Percentiles rank a stretch among this genome's conserved stretches.
Conservation (phyloP, 495 filamentous ascomycete genomes). For the Annulohypoxylon bovei region DNA sequence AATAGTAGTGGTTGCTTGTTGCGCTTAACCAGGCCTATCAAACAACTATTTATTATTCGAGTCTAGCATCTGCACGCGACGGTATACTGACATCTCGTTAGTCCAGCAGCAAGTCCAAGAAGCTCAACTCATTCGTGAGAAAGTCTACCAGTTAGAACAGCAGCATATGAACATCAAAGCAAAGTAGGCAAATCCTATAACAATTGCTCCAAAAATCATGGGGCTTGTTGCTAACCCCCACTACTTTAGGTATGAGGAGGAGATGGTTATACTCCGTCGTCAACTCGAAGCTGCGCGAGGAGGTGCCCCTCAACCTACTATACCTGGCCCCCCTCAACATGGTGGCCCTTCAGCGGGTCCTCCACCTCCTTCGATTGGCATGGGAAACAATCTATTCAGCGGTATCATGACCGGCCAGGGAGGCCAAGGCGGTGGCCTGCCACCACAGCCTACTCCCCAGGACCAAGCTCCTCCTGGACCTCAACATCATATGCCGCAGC, state of each 20-base stretch:
- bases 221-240: conserved; percentile 5
- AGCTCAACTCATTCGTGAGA: conserved; percentile 90
- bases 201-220: not conserved
- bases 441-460: conserved; percentile 81
- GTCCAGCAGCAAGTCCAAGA: conserved; percentile 89
- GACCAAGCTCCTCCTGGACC: conserved; percentile 62
- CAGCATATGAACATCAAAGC: conserved; percentile 84
- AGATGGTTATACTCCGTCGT: conserved; percentile 82
- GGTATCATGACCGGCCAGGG: conserved; percentile 94
- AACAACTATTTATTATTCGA: not conserved
- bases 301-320: conserved; percentile 68
- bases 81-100: conserved; percentile 48
- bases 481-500: conserved; percentile 69
- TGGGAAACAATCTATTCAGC: conserved; percentile 91
- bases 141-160: conserved; percentile 90
- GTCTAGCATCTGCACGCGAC: not conserved
- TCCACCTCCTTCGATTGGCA: conserved; percentile 86
- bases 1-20: not conserved
- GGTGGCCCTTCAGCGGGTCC: conserved; percentile 78
- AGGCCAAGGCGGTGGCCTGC: conserved; percentile 81
- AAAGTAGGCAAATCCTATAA: conserved; percentile 69
- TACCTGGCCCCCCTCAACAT: conserved; percentile 75
- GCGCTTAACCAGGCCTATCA: not conserved
- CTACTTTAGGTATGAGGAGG: conserved; percentile 83
- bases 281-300: conserved; percentile 84